Evolutionary conservation across 1,284 basidiomycete genomes (phyloP), one percentile per base, ranked within the genome.

Genomic region (Tetrapyrgos nigripes): DNA sequence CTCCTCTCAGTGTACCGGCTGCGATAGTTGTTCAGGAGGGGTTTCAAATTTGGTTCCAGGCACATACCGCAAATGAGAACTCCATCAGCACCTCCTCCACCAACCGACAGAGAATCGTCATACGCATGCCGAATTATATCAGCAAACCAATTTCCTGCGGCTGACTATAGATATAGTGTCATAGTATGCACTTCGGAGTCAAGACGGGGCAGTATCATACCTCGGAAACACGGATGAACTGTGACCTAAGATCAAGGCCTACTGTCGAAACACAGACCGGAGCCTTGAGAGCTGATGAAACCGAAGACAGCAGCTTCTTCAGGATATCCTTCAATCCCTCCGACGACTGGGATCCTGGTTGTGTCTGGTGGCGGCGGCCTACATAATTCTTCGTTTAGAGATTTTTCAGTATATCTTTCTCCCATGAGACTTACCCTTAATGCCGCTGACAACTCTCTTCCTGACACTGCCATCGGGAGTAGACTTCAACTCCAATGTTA

Each of bases 91-190:
- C 87, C 89, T 1, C 84, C 85, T 21, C 77, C 85, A 66, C 87
- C 83, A 65, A 86, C 73, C 51, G 79, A 82, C 53, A 91, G 73
- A 3, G 86, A 85, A 67, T 95, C 93, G 61, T 96, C 94, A 67
- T 96, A 97, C 1, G 92, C 86, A 70, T 95, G 91, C 61, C 92
- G 80, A 28, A 95, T 73, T 28, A 96, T 88, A 71, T 97, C 95
- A 1, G 94, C 91, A 57, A 96, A 88, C 89, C 93, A 95, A 70
- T 97, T 93, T n/a, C 88, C 90, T 9, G 90, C 80, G 0, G 90
- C 89, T 17, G 89, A 89, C 87, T 97, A 51, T 28, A 28, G 43
- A 45, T 49, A 27, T 13, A 55, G 37, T 19, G 23, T 9, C 31
- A 13, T n/a, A n/a, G 11, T 48, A 9, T 35, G 31, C 14, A 28